phyloP scores from a whole-genome alignment of 2,329 filamentous ascomycete genomes.

The Periconia digitata region DNA sequence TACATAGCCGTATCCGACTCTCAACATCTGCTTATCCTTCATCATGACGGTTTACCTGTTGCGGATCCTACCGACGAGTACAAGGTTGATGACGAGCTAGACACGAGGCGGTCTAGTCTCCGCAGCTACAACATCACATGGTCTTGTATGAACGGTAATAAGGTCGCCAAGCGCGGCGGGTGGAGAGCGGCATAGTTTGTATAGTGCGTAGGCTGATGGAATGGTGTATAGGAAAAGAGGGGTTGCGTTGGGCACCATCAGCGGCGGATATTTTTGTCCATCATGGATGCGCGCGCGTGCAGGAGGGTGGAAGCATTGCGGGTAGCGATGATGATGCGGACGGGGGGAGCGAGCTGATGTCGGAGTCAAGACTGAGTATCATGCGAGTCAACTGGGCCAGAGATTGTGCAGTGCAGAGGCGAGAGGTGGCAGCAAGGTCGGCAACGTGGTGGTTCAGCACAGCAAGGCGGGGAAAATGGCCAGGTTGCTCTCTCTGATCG shows the following conservation, averaged over 20 bases:
- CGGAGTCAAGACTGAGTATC: slow-evolving; percentile 29
- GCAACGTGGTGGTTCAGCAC: slow-evolving; percentile 36
- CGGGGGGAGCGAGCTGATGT: slow-evolving; percentile 15
- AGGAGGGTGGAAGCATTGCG: background rate
- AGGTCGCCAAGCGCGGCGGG: background rate
- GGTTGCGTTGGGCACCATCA: background rate
- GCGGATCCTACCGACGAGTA: background rate
- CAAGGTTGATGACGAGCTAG: background rate
- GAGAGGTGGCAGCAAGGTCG: slow-evolving; percentile 16
- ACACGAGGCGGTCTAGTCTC: background rate
- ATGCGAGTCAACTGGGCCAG: slow-evolving; percentile 43
- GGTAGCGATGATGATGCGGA: slow-evolving; percentile 10
- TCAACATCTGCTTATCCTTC: background rate
- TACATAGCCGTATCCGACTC: too few relatives aligned
- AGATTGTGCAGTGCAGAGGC: slow-evolving; percentile 12
- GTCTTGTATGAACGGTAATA: background rate
- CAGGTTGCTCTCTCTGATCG: slow-evolving; percentile 26
- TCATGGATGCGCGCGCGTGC: background rate
- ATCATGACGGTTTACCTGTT: background rate
- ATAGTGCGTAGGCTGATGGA: background rate
- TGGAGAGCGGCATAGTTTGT: background rate
- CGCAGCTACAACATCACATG: background rate
- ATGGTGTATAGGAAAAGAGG: slow-evolving; percentile 1
- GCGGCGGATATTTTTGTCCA: background rate
- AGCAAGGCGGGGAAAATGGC: slow-evolving; percentile 41